These are phyloP conservation scores for Aegilops longissima DNA, from an alignment of 176 grass and related monocot genomes.

Conservation along the genomic window DNA sequence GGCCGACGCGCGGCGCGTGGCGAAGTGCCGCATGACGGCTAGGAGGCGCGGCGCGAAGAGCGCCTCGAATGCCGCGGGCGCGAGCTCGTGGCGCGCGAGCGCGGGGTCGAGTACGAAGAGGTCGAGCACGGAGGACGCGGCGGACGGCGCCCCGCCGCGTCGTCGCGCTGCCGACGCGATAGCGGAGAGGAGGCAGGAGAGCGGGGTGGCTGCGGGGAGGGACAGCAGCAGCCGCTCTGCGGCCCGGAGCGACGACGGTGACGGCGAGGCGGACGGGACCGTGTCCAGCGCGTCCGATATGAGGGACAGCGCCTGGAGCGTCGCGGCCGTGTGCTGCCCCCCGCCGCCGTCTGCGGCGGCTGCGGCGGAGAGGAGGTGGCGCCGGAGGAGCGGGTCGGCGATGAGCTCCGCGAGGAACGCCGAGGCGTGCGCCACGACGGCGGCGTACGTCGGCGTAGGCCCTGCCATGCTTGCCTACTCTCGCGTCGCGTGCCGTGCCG, in stretches of 20 bases:
- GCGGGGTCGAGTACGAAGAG: slow-evolving; percentile 58
- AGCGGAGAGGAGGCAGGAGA: slow-evolving; percentile 56
- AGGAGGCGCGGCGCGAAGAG: slow-evolving; percentile 66
- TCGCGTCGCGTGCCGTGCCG: background rate
- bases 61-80: slow-evolving; percentile 54
- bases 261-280: slow-evolving; percentile 23
- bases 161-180: slow-evolving; percentile 34
- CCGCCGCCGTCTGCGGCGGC: slow-evolving; percentile 5
- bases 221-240: slow-evolving; percentile 51
- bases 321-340: slow-evolving; percentile 16
- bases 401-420: slow-evolving; percentile 57
- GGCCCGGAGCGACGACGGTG: slow-evolving; percentile 49
- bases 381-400: slow-evolving; percentile 51
- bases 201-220: slow-evolving; percentile 30
- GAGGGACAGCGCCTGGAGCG: slow-evolving; percentile 52
- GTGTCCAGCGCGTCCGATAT: slow-evolving; percentile 58
- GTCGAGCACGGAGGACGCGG: slow-evolving; percentile 52
- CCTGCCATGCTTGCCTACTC: slow-evolving; percentile 28
- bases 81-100: slow-evolving; percentile 61
- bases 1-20: slow-evolving; percentile 47
- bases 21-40: slow-evolving; percentile 59
- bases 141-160: slow-evolving; percentile 16
- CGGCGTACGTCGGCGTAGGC: slow-evolving; percentile 12
- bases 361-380: slow-evolving; percentile 48
- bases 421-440: slow-evolving; percentile 39